phyloP scores from a whole-genome alignment of 1,284 basidiomycete genomes.

The Ceratobasidium sp. region DNA sequence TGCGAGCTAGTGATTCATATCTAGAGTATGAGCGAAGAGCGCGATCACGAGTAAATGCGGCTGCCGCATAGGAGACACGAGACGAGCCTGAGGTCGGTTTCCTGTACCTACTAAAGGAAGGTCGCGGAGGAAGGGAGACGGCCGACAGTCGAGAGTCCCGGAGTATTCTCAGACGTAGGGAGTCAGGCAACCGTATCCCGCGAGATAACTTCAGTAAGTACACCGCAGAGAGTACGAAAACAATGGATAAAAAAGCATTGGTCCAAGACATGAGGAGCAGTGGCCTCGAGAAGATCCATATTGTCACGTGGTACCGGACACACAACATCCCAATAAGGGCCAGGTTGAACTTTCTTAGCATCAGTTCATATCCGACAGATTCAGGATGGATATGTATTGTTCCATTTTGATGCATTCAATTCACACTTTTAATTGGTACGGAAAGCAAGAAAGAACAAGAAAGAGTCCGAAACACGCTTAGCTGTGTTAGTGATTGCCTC shows the following conservation, averaged over 20 bases:
- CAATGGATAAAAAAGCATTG: conserved; percentile 3
- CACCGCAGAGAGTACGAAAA: conserved; percentile 31
- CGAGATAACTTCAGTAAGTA: conserved; percentile 19
- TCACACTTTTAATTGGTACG: neutral
- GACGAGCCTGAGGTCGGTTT: conserved; percentile 16
- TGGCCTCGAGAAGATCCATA: neutral
- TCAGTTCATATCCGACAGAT: no score
- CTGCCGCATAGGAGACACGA: conserved; percentile 28
- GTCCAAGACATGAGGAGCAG: conserved; percentile 18
- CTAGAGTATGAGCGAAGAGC: conserved; percentile 33
- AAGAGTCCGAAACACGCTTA: neutral
- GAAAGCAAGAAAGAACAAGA: neutral
- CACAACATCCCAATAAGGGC: no score
- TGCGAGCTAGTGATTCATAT: conserved; percentile 20
- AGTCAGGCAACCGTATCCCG: neutral
- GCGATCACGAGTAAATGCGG: conserved; percentile 35
- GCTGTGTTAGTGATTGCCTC: neutral
- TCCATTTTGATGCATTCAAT: neutral
- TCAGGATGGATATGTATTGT: no score
- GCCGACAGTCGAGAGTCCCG: conserved; percentile 20
- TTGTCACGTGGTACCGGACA: conserved; percentile 7
- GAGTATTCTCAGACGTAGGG: conserved; percentile 1
- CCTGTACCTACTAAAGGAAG: conserved; percentile 20
- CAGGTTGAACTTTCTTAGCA: no score
- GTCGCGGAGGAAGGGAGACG: conserved; percentile 34